phyloP scores from a whole-genome alignment of 2,329 filamentous ascomycete species.

The Colletotrichum cereale region DNA sequence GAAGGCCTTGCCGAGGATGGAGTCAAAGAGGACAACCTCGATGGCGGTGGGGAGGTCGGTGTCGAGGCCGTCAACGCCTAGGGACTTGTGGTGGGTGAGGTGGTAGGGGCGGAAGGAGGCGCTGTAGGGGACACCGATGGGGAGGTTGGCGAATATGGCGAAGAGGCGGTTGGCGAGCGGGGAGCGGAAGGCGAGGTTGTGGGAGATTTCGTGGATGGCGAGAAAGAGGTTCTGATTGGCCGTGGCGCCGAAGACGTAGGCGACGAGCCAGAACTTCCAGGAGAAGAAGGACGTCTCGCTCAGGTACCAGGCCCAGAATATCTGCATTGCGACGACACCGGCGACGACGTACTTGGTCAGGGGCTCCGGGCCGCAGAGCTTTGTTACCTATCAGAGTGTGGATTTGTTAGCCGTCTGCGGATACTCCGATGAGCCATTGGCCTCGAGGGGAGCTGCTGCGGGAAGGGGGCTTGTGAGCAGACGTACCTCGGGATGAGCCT shows the following conservation, averaged over 20 bases:
- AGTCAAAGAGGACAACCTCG: constrained; percentile 94
- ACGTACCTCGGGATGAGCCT: constrained; percentile 92
- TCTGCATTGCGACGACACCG: constrained; percentile 84
- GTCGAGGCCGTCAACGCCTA: constrained; percentile 95
- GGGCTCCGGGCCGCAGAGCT: constrained; percentile 95
- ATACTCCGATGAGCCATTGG: background rate
- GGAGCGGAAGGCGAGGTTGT: constrained; percentile 93
- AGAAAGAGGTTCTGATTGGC: constrained; percentile 99
- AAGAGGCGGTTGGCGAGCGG: constrained; percentile 84
- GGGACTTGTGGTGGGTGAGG: constrained; percentile 97
- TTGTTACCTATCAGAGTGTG: constrained; percentile 76
- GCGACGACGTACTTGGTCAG: constrained; percentile 94
- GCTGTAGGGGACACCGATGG: constrained; percentile 95
- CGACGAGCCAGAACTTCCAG: constrained; percentile 85
- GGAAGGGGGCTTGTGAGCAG: constrained; percentile 17
- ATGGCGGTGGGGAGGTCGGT: constrained; percentile 93
- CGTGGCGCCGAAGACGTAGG: constrained; percentile 93
- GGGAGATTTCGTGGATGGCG: constrained; percentile 98
- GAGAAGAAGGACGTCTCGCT: constrained; percentile 84
- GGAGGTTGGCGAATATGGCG: constrained; percentile 93
- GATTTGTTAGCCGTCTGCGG: background rate
- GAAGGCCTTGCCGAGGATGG: constrained; percentile 95
- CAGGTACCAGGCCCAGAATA: constrained; percentile 82
- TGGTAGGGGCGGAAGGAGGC: constrained; percentile 98
- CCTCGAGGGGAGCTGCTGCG: constrained; percentile 18